These are phyloP conservation scores for Infundibulicybe gibba DNA, from an alignment of 768 basidiomycete species.

Conservation along the genomic window DNA sequence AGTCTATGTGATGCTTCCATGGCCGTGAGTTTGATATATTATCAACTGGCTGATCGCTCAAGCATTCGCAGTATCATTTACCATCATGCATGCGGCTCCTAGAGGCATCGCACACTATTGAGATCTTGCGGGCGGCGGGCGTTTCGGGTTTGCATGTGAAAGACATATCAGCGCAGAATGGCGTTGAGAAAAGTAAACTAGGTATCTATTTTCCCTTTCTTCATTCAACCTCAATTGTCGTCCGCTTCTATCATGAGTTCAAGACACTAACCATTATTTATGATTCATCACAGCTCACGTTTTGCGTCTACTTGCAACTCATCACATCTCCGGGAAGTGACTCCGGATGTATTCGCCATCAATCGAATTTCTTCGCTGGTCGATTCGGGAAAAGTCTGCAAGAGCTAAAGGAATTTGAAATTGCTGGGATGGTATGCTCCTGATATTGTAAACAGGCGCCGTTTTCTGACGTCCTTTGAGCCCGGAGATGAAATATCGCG, in stretches of 20 bases:
- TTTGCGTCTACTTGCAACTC: constrained; percentile 73
- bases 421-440: constrained; percentile 35
- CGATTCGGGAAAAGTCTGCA: constrained; percentile 61
- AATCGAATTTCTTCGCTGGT: constrained; percentile 69
- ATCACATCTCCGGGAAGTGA: constrained; percentile 70
- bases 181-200: constrained; percentile 46
- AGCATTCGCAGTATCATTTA: constrained; percentile 58
- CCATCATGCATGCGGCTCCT: constrained; percentile 72
- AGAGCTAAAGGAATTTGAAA: constrained; percentile 35
- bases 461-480: constrained; percentile 23
- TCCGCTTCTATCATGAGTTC: not conserved
- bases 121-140: constrained; percentile 67
- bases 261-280: too few species aligned
- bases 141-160: constrained; percentile 47
- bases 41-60: not conserved
- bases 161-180: constrained; percentile 38
- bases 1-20: constrained; percentile 72
- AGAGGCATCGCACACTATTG: constrained; percentile 67
- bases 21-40: constrained; percentile 43
- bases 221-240: too few species aligned
- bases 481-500: constrained; percentile 61
- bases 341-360: constrained; percentile 68
- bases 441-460: too few species aligned
- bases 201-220: constrained; percentile 36
- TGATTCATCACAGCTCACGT: constrained; percentile 52